phyloP scores from a whole-genome alignment of 495 filamentous ascomycete species.

The Delitschia confertaspora region DNA sequence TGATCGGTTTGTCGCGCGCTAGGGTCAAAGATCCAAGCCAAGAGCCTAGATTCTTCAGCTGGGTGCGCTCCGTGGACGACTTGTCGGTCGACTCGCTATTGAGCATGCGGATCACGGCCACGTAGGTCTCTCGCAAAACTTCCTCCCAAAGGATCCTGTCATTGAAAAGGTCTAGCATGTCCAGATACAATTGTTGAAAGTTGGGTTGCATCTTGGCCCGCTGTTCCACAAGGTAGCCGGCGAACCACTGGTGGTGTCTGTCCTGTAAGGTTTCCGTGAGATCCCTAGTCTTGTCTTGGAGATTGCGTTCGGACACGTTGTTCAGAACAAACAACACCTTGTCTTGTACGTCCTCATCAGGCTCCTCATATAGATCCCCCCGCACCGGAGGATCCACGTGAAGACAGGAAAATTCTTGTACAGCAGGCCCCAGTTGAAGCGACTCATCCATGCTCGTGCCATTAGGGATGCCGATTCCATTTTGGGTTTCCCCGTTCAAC shows the following conservation, averaged over 20 bases:
- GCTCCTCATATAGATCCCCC: conserved; percentile 60
- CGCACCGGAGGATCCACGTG: conserved; percentile 59
- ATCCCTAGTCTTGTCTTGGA: conserved; percentile 70
- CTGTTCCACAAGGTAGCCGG: conserved; percentile 87
- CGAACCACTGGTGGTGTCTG: conserved; percentile 90
- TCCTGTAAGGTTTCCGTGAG: conserved; percentile 68
- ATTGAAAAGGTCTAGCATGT: conserved; percentile 74
- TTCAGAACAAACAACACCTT: conserved; percentile 94
- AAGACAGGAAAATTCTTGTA: conserved; percentile 60
- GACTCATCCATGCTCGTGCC: conserved; percentile 54
- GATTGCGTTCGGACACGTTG: conserved; percentile 83
- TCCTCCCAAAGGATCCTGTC: conserved; percentile 73
- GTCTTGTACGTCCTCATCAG: conserved; percentile 74
- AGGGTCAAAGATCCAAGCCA: conserved; percentile 94
- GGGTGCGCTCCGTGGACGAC: conserved; percentile 68
- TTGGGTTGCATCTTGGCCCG: conserved; percentile 95
- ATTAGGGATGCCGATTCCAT: conserved; percentile 49
- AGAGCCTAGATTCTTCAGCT: conserved; percentile 81
- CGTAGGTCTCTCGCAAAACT: conserved; percentile 87
- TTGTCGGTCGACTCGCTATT: conserved; percentile 79
- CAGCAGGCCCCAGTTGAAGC: conserved; percentile 43
- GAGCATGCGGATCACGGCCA: conserved; percentile 71
- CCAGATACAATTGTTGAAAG: conserved; percentile 84
- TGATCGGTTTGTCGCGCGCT: conserved; percentile 89
- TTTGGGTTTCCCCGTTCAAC: conserved; percentile 36